Evolutionary conservation across 2,329 filamentous ascomycete genomes (phyloP), one percentile per base, ranked within the genome.

Genomic region (Diplodia corticola): DNA sequence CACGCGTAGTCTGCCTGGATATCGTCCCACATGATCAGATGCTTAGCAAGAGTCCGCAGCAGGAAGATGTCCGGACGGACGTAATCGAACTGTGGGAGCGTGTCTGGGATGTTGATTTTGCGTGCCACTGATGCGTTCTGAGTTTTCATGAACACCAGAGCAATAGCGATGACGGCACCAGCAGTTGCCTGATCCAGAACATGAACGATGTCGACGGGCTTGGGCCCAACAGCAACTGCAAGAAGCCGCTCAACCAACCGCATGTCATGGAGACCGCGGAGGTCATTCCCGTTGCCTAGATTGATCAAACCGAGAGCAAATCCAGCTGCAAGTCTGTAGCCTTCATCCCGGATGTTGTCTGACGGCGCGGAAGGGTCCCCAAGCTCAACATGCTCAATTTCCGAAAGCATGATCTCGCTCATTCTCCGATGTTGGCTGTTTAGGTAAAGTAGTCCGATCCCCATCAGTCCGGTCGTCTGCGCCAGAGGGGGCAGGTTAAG

Each of bases 381-480:
- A 44, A 91, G 85, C 28, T 95, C 92, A 61, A 92, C 85, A 69
- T 93, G 90, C 75, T 97, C 93, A 68, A 99, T 95, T 76, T 99
- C 95, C 0, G 94, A 98, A 60, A 99, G 87, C 92, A 99, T 97
- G 20, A 98, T 92, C 76, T 99, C 95, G 74, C 93, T 98, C 95
- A 99, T 99, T 44, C 96, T 89, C 33, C 96, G 91, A 79, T 99
- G 96, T 73, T 98, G 94, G 30, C 93, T 97, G 75, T 93, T 91
- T 79, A 91, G 96, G 77, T 98, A 99, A 1, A 99, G 83, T 48
- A 99, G 80, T 0, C 95, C 95, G 70, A 99, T 97, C 1, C 95
- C 95, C 92, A 99, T 96, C 49, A 99, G 90, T 22, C 93, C 95
- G 1, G 94, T 95, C 0, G 95, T 98, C 77, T 99, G 95, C 0